Evolutionary conservation across 2,329 filamentous ascomycete genomes (phyloP), one percentile per base, ranked within the genome.

Genomic region (Beauveria asiatica): DNA sequence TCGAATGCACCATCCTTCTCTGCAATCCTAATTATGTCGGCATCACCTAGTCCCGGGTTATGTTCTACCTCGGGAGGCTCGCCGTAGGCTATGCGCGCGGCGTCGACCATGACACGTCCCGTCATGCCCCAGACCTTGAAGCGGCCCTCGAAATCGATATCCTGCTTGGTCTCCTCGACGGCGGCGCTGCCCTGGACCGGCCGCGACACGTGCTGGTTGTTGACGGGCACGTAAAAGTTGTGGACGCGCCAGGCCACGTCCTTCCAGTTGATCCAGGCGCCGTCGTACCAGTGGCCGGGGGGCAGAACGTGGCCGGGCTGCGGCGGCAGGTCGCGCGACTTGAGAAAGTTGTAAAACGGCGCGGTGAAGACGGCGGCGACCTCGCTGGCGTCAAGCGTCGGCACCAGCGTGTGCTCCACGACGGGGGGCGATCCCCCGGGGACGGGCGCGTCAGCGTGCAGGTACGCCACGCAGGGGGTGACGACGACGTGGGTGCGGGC

Each of bases 71-170:
- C 88, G 4, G 93, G 93, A 70, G 90, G 84, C 74, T 88, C 82
- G 2, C 76, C 87, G 71, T 94, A 97, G 21, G 92, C 93, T 19
- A 96, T 81, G 63, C 90, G 80, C 39, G 93, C 92, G 5, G 89
- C 88, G 74, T 97, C 93, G 5, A 97, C 90, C 59, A 97, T 72
- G 59, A 97, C 93, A 57, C 91, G 80, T 3, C 91, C 93, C 57
- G 93, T 97, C 90, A 97, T 93, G 17, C 93, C 93, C 83, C 92
- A 97, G 5, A 97, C 92, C 66, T 89, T 86, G 74, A 94, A 96
- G 42, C 88, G 79, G 3, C 77, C 77, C 4, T 73, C 69, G 11
- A 74, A 71, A 21, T 59, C 57, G 17, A 54, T 30, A 13, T 53
- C 57, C 62, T 80, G 75, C 63, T 76, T 69, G 50, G 76, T 77